Base-by-base conservation (phyloP, 2,329 filamentous ascomycete species). In the Beauveria sp. region DNA sequence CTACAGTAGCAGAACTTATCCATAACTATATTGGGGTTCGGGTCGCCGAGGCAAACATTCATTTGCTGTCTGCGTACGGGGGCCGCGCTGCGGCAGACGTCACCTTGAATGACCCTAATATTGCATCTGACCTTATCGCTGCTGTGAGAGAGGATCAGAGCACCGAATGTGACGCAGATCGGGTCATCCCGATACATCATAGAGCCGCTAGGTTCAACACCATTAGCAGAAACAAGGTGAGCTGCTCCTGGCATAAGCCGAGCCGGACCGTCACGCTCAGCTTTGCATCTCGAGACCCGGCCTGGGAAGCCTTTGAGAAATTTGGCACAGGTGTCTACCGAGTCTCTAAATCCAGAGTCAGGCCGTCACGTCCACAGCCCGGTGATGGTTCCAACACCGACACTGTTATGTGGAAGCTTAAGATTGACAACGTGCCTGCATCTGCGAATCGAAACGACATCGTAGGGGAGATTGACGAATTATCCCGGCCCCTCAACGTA, bases 241-340 rank as follows among this genome's bases (percentile, higher is more conserved):
- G 50, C 28, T 62, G 60, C 40, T 62, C 60, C 28, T 62, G 60
- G 60, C 60, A 57, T 40, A 62, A 62, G 38, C 53, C 60, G 5
- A 57, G 22, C 22, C 24, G 60, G n/a, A 57, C 28, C 4, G 24
- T 54, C 20, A 46, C 34, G n/a, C 53, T 62, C 46, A 51, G 24
- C 38, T 62, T 58, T 48, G n/a, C 31, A 3, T 34, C 53, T 9
- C 4, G 20, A 12, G 7, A 14, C 3, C 26, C 38, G 7, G 60
- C 53, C 2, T 12, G 24, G n/a, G 9, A 46, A 4, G 31, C 56
- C 7, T 48, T 20, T 14, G 3, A 28, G 7, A 26, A 42, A 3
- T 62, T 62, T 31, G n/a, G 20, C 2, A 2, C 4, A 16, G 46
- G 53, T 2, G 53, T 20, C 2, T 50, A 40, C 20, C 22, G 26